Percentiles rank a stretch among this genome's conserved stretches.
Conservation (phyloP, 1,139 yeast genomes). For the Suhomyces wounanorum region DNA sequence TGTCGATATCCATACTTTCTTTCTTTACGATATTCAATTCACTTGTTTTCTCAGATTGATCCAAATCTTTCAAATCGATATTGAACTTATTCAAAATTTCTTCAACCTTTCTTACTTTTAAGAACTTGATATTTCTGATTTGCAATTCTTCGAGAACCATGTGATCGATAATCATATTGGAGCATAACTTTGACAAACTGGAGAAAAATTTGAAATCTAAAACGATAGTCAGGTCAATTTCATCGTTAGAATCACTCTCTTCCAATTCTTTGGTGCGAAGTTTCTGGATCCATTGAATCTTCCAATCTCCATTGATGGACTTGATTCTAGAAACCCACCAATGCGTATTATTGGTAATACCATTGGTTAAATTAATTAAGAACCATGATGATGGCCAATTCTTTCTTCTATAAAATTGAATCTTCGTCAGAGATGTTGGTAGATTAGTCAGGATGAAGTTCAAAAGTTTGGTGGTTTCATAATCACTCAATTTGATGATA, state of each 20-base stretch:
- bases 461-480: constrained; percentile 33
- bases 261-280: constrained; percentile 20
- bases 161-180: constrained; percentile 63
- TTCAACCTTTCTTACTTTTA: constrained; percentile 24
- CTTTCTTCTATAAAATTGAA: constrained; percentile 59
- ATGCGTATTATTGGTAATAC: constrained; percentile 48
- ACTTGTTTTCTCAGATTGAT: neutral
- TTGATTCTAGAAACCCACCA: constrained; percentile 69
- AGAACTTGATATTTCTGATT: constrained; percentile 37
- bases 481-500: constrained; percentile 49
- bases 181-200: constrained; percentile 51
- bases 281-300: constrained; percentile 50
- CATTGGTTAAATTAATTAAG: constrained; percentile 48
- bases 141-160: constrained; percentile 63
- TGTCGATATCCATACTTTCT: neutral
- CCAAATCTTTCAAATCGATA: constrained; percentile 3
- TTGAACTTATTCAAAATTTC: constrained; percentile 12
- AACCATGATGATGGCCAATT: constrained; percentile 80
- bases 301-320: constrained; percentile 65
- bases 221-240: constrained; percentile 16
- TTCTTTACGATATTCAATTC: neutral
- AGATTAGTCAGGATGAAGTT: constrained; percentile 15
- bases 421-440: constrained; percentile 21
- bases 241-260: constrained; percentile 15
- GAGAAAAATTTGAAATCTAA: constrained; percentile 53